Base-by-base conservation (phyloP, 805 yeast species). In the Yamadazyma akitaensis region DNA sequence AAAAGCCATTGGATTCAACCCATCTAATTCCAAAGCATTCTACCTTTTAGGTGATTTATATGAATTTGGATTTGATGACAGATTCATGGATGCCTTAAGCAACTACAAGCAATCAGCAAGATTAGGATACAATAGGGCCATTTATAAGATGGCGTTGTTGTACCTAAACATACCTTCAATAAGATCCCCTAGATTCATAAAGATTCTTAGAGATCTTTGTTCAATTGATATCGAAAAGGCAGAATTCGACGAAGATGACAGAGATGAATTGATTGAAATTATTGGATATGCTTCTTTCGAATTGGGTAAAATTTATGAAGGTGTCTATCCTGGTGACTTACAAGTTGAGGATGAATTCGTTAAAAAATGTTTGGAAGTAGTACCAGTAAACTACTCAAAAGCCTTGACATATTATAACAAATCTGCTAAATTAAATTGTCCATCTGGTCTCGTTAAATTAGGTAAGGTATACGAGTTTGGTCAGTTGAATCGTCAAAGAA, bases 101-200 rank as follows among this genome's bases (percentile, higher is more conserved):
- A 58, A 60, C 42, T 72, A 68, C 54, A 70, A 60, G 42, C 59
- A 62, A 35, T 60, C 73, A 3, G 76, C 76, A 9, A 63, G 63
- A 50, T 53, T 64, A 43, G 76, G 77, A n/a, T 72, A 72, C 55
- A 70, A 70, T 50, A 58, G 66, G 36, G 76, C 76, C n/a, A 72
- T 72, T 45, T 71, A 63, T 54, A 66, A 68, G 48, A 61, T 72
- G 44, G 69, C 75, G 1, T 50, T 70, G 51, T 53, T 71, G 35
- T 66, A 63, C 43, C 59, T 72, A 49, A 59, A 67, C 40, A 67
- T 62, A 6, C 65, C 73, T 6, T 51, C 56, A 10, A 54, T 62
- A 28, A 58, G 76, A 35, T 68, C 72, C 34, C 54, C 57, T 31
- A 67, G 63, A 46, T 72, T 56, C 51, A 58, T 68, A 55, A 61